A percentile compares a stretch with the other conserved stretches of the same genome.
Evolutionary conservation across 495 filamentous ascomycete species (phyloP).

Genomic region (Opeltia flavorubescens): DNA sequence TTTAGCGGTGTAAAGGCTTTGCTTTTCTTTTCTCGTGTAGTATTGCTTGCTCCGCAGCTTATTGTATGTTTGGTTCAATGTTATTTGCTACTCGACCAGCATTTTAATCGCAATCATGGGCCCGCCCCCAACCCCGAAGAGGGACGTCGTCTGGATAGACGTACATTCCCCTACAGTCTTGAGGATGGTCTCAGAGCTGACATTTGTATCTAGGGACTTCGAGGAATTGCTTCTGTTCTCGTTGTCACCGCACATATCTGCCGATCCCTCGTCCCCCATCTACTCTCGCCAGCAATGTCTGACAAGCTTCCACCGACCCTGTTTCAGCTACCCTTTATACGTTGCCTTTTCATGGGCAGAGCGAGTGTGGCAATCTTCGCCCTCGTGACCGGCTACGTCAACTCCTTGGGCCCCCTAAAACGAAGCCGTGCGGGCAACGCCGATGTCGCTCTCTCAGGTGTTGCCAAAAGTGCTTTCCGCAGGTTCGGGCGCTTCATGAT

Average conservation of each 20-base stretch:
- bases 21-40: not conserved
- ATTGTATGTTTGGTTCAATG: not conserved
- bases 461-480: constrained; percentile 50
- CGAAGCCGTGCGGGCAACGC: constrained; percentile 40
- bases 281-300: constrained; percentile 39
- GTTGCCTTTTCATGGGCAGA: constrained; percentile 48
- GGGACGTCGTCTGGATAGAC: constrained; percentile 11
- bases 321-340: constrained; percentile 45
- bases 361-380: constrained; percentile 54
- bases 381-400: constrained; percentile 55
- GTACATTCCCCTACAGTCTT: not conserved
- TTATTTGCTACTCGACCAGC: not conserved
- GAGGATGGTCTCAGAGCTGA: not conserved
- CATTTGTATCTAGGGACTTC: constrained; percentile 35
- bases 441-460: constrained; percentile 34
- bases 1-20: not conserved
- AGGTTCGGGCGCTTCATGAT: constrained; percentile 48
- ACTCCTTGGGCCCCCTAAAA: constrained; percentile 50
- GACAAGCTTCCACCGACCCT: constrained; percentile 33
- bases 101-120: not conserved
- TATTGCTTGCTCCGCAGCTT: not conserved
- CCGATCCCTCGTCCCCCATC: constrained; percentile 41
- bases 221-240: constrained; percentile 48
- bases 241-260: constrained; percentile 51
- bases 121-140: constrained; percentile 4